Conservation (phyloP, 805 yeast species). For the Yueomyces sp. region DNA sequence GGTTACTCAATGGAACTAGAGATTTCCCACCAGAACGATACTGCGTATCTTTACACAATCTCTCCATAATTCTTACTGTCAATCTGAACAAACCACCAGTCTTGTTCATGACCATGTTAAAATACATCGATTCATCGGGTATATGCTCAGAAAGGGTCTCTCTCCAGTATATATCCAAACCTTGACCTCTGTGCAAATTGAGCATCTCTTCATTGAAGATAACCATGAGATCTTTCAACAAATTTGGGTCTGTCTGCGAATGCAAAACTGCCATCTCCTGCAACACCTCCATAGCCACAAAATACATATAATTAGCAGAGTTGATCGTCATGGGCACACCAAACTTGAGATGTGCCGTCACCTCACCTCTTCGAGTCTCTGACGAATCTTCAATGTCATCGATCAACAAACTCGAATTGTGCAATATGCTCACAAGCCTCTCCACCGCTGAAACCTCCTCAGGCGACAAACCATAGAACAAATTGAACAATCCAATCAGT, state of each 20-base stretch:
- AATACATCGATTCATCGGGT: conserved; percentile 52
- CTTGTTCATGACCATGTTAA: conserved; percentile 72
- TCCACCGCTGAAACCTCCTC: conserved; percentile 29
- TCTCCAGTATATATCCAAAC: conserved; percentile 81
- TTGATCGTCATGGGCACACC: conserved; percentile 77
- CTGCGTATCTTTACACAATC: conserved; percentile 5
- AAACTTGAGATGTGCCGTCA: conserved; percentile 64
- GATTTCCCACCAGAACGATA: conserved; percentile 5
- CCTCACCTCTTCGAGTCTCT: conserved; percentile 55
- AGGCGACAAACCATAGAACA: conserved; percentile 32
- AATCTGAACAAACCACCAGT: conserved; percentile 84
- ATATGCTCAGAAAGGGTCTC: conserved; percentile 33
- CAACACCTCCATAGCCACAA: conserved; percentile 47
- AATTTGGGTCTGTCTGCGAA: not conserved
- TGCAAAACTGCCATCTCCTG: conserved; percentile 1
- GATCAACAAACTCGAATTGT: conserved; percentile 53
- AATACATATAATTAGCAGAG: conserved; percentile 72
- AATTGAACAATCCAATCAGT: conserved; percentile 40
- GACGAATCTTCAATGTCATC: conserved; percentile 88
- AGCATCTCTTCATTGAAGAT: conserved; percentile 61
- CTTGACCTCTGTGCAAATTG: conserved; percentile 81
- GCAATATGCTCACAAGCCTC: conserved; percentile 43
- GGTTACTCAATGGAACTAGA: conserved; percentile 51
- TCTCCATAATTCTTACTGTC: conserved; percentile 51
- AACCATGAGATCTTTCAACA: conserved; percentile 21